A percentile compares a stretch with the other conserved stretches of the same genome.
These are phyloP conservation scores for Periglandula ipomoeae DNA, from an alignment of 2,329 filamentous ascomycete genomes.

Conservation along the genomic window DNA sequence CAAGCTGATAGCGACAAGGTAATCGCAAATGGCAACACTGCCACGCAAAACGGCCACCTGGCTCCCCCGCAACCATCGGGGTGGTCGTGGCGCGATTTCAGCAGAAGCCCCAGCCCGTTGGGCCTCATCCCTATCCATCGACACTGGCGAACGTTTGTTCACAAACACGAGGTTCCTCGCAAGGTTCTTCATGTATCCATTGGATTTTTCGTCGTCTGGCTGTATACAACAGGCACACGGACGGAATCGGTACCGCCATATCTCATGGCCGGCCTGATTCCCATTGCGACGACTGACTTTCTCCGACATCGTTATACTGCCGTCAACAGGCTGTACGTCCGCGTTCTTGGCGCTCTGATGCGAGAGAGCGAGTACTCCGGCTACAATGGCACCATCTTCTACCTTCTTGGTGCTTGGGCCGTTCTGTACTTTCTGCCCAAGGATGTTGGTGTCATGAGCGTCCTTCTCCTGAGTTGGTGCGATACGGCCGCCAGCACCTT, in stretches of 20 bases:
- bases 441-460: slow-evolving; percentile 81
- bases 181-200: slow-evolving; percentile 94
- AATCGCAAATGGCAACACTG: slow-evolving; percentile 25
- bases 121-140: slow-evolving; percentile 92
- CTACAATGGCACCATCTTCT: slow-evolving; percentile 97
- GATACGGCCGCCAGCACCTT: slow-evolving; percentile 95
- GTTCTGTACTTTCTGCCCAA: slow-evolving; percentile 85
- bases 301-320: slow-evolving; percentile 72
- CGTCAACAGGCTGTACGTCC: slow-evolving; percentile 83
- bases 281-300: slow-evolving; percentile 74
- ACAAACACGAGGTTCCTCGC: slow-evolving; percentile 93
- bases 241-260: slow-evolving; percentile 72
- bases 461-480: slow-evolving; percentile 92
- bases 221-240: slow-evolving; percentile 75
- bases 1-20: slow-evolving; percentile 13
- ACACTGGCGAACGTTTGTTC: slow-evolving; percentile 83
- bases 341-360: slow-evolving; percentile 81
- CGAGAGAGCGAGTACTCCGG: slow-evolving; percentile 89
- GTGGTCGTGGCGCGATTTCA: slow-evolving; percentile 80
- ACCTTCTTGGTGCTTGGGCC: slow-evolving; percentile 81
- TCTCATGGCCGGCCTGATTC: slow-evolving; percentile 70
- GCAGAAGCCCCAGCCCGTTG: slow-evolving; percentile 82
- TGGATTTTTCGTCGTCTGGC: slow-evolving; percentile 81
- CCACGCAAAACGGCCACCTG: slow-evolving; percentile 52
- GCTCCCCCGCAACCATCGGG: slow-evolving; percentile 55